Evolutionary conservation across 2,329 filamentous ascomycete species (phyloP).

Genomic region (Arthrobotrys musiformis): DNA sequence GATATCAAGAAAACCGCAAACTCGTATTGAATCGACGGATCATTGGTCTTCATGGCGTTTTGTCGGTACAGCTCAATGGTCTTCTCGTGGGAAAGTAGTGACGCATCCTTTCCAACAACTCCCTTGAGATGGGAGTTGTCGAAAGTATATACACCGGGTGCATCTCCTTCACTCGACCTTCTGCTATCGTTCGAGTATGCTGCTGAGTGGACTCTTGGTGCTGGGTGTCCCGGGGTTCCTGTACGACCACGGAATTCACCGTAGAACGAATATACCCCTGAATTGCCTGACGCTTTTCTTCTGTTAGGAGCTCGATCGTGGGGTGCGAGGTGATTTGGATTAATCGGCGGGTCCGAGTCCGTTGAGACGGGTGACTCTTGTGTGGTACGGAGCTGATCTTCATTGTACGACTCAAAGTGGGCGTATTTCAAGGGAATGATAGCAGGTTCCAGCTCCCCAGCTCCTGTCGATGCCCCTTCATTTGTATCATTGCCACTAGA

Average conservation of each 20-base stretch:
- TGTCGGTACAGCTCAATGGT: constrained; percentile 97
- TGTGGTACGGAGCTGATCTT: constrained; percentile 51
- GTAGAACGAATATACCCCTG: constrained; percentile 53
- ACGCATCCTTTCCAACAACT: constrained; percentile 87
- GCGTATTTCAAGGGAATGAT: constrained; percentile 53
- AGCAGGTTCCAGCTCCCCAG: constrained; percentile 31
- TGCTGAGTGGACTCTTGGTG: constrained; percentile 57
- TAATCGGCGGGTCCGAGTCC: constrained; percentile 65
- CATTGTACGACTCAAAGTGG: constrained; percentile 49
- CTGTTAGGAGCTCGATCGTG: constrained; percentile 50
- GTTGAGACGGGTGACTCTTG: constrained; percentile 68
- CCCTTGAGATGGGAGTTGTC: constrained; percentile 84
- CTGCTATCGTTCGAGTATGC: constrained; percentile 61
- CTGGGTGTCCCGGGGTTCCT: constrained; percentile 42
- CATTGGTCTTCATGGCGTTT: constrained; percentile 97
- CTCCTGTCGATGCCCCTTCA: constrained; percentile 3
- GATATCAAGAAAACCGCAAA: constrained; percentile 96
- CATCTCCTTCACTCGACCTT: constrained; percentile 72
- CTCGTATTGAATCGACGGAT: constrained; percentile 89
- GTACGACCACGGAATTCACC: constrained; percentile 53
- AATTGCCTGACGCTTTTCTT: constrained; percentile 33
- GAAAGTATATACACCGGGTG: constrained; percentile 70
- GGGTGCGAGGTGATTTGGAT: constrained; percentile 54
- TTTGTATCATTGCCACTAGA: constrained; percentile 23
- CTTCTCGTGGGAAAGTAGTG: constrained; percentile 87